Evolutionary conservation across 371 early-diverging fungal species (phyloP).

Genomic region (Rhizopus sp.): DNA sequence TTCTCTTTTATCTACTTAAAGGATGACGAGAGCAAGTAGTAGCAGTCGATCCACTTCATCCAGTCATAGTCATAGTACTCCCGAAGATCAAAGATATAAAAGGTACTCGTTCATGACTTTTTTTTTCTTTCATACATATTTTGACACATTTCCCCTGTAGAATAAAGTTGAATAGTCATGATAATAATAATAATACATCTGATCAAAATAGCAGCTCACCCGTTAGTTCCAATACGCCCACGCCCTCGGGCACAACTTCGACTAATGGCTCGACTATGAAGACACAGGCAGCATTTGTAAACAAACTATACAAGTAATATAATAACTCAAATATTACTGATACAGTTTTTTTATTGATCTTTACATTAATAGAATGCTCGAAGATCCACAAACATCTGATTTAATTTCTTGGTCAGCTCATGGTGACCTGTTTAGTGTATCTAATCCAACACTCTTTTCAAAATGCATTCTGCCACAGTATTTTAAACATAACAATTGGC

Average conservation of each 20-base stretch:
- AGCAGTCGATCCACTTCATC: slow-evolving; percentile 25
- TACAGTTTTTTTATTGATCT: background rate
- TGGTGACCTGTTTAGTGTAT: slow-evolving; percentile 67
- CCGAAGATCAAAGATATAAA: slow-evolving; percentile 15
- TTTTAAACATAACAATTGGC: slow-evolving; percentile 88
- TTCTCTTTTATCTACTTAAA: background rate
- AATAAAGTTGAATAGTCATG: slow-evolving; percentile 15
- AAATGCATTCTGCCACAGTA: slow-evolving; percentile 68
- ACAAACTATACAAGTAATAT: slow-evolving; percentile 67
- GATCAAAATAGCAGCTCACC: background rate
- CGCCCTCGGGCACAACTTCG: background rate
- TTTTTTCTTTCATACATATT: background rate
- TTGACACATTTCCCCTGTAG: slow-evolving; percentile 6
- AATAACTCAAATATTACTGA: background rate
- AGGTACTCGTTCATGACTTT: slow-evolving; percentile 12
- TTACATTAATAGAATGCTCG: slow-evolving; percentile 53
- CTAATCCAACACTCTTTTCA: slow-evolving; percentile 60
- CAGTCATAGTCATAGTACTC: slow-evolving; percentile 11
- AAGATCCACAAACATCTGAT: slow-evolving; percentile 56
- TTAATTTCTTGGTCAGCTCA: slow-evolving; percentile 64
- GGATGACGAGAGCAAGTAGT: slow-evolving; percentile 3
- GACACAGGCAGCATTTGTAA: slow-evolving; percentile 70
- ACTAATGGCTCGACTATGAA: slow-evolving; percentile 21
- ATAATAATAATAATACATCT: background rate
- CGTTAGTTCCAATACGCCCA: background rate